Percentiles rank a stretch among this genome's conserved stretches.
Evolutionary conservation across 345 rosid species (phyloP).

Genomic region (Salix caprea): DNA sequence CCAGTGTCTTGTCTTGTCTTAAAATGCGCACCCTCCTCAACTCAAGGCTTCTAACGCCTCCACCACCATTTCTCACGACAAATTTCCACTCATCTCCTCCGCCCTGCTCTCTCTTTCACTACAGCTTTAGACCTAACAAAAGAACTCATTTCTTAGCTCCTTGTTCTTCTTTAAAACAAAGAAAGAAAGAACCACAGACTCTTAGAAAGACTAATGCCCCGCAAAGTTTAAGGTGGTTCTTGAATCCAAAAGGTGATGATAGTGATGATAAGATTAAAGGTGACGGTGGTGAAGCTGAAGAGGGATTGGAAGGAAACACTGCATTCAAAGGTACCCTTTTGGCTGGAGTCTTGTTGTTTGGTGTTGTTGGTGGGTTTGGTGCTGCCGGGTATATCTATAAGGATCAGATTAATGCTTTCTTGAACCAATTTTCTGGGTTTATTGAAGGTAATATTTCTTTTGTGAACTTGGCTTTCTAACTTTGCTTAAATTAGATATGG

Average conservation of each 20-base stretch:
- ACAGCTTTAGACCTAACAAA: slow-evolving; percentile 50
- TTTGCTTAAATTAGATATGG: background rate
- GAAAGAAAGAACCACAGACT: slow-evolving; percentile 61
- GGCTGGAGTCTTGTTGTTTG: slow-evolving; percentile 79
- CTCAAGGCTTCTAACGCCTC: slow-evolving; percentile 7
- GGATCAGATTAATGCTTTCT: slow-evolving; percentile 76
- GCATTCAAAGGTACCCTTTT: slow-evolving; percentile 77
- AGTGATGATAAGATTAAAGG: slow-evolving; percentile 24
- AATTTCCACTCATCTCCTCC: slow-evolving; percentile 25
- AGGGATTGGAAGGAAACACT: slow-evolving; percentile 42
- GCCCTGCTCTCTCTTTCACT: slow-evolving; percentile 23
- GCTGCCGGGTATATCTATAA: slow-evolving; percentile 66
- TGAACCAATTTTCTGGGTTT: slow-evolving; percentile 70
- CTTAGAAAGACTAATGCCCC: slow-evolving; percentile 54
- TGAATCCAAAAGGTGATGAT: slow-evolving; percentile 50
- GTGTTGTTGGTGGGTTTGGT: slow-evolving; percentile 81
- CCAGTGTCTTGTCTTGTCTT: background rate
- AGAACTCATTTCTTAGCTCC: slow-evolving; percentile 71
- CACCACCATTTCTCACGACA: slow-evolving; percentile 22
- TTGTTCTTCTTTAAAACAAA: slow-evolving; percentile 67
- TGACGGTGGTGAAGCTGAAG: slow-evolving; percentile 14
- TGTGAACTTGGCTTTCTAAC: background rate
- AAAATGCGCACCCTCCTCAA: slow-evolving; percentile 37
- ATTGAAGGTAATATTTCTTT: slow-evolving; percentile 60
- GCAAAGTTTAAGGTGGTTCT: slow-evolving; percentile 64